Base-by-base conservation (phyloP, 768 basidiomycete species). In the Amanita fuliginea region DNA sequence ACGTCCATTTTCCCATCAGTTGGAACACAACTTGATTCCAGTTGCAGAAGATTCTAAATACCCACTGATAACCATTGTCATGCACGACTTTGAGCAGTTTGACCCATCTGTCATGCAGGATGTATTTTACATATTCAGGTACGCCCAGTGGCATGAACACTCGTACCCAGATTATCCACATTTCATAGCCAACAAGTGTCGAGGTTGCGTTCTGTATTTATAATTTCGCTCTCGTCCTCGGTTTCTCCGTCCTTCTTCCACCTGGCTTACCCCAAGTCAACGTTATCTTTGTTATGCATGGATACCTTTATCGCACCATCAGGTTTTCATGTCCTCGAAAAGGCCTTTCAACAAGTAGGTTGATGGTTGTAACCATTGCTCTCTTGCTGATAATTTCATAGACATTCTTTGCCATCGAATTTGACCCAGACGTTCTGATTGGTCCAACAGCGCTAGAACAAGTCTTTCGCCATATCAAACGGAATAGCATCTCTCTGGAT, bases 51-150 rank as follows among this genome's bases (percentile, higher is more conserved):
- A 53, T 44, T 41, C 50, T 19, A 21, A 49, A 19, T 51, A 54
- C 9, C 73, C 59, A 8, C 64, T 70, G 33, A 70, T 89, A 3
- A 69, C 81, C 19, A 67, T 84, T 7, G 57, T 88, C 10, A 57
- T 89, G 18, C 83, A 86, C 49, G 81, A 85, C 49, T 86, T 90
- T 54, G 86, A 89, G 57, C 77, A 80, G 57, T 76, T 85, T 43
- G 83, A 86, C 49, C 64, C 76, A 0, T 47, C 54, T 1, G 71
- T 88, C 2, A 61, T 89, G 42, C 77, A 82, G 56, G 85, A 89
- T 56, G 57, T 87, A 14, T 76, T 87, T 36, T 73, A 82, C 47
- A 80, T 88, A 32, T 84, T 75, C 68, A 85, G 82, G 86, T 81
- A 53, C 26, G 60, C 42, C 10, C 26, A 10, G n/a, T n/a, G 33